A percentile compares a stretch with the other conserved stretches of the same genome.
phyloP scores from a whole-genome alignment of 495 filamentous ascomycete genomes.

The Aspergillus affinis region DNA sequence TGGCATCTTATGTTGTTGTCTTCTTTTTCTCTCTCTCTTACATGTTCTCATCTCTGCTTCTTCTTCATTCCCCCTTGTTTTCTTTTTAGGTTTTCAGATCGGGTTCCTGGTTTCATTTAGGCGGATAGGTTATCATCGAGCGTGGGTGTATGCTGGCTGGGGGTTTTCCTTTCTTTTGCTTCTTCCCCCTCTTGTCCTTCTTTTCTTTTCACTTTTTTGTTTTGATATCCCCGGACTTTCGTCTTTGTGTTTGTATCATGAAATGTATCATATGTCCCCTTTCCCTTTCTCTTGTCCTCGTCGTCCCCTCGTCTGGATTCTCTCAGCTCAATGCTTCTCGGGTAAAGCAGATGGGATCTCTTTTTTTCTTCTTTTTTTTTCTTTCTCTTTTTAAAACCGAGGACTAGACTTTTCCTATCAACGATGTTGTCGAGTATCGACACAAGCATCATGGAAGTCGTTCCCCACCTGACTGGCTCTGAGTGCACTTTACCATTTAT shows the following conservation, averaged over 20 bases:
- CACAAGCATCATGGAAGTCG: no score
- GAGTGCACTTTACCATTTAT: no score
- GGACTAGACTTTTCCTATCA: no score
- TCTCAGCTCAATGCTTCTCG: no score
- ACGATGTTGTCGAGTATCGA: no score
- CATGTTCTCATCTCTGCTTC: not conserved
- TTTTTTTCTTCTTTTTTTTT: no score
- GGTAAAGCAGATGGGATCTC: no score
- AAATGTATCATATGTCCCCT: not conserved
- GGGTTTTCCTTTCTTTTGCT: conserved; percentile 8
- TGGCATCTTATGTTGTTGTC: not conserved
- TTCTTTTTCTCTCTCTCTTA: not conserved
- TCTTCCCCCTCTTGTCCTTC: not conserved
- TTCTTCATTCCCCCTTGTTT: not conserved
- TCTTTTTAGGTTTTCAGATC: not conserved
- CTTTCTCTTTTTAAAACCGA: no score
- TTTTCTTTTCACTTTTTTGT: no score
- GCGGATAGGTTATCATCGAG: not conserved
- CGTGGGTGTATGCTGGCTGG: not conserved
- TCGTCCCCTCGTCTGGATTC: no score
- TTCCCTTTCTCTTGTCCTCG: not conserved
- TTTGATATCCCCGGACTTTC: no score
- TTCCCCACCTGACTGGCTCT: no score
- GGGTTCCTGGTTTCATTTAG: not conserved
- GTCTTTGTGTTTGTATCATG: not conserved